phyloP scores from a whole-genome alignment of 768 basidiomycete genomes.

The Rhizopogon salebrosus region DNA sequence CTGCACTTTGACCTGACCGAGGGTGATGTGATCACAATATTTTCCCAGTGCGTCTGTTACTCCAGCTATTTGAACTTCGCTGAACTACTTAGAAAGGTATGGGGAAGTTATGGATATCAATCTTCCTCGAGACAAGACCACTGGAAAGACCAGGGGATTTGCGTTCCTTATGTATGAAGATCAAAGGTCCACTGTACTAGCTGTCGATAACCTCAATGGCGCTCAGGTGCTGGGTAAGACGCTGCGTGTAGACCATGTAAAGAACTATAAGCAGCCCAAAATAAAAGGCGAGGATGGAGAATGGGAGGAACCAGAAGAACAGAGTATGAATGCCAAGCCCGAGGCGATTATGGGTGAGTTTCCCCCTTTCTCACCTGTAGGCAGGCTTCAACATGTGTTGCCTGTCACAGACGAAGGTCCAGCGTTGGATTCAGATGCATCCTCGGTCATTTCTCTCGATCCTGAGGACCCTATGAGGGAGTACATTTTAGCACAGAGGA shows the following conservation, averaged over 20 bases:
- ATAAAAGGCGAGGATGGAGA: conserved; percentile 78
- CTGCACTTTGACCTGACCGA: conserved; percentile 87
- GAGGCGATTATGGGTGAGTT: conserved; percentile 56
- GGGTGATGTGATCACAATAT: conserved; percentile 95
- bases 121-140: conserved; percentile 89
- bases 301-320: conserved; percentile 78
- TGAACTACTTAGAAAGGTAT: conserved; percentile 49
- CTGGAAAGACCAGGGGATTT: conserved; percentile 88
- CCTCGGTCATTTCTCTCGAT: conserved; percentile 68
- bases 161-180: conserved; percentile 99
- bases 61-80: neutral
- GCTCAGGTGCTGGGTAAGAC: conserved; percentile 82
- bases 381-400: neutral
- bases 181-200: conserved; percentile 91
- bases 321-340: conserved; percentile 85
- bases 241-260: conserved; percentile 88
- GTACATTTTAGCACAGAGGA: conserved; percentile 73
- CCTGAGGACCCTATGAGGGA: conserved; percentile 98
- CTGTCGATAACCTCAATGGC: conserved; percentile 98
- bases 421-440: conserved; percentile 62
- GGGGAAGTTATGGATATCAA: conserved; percentile 97
- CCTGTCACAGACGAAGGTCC: conserved; percentile 41
- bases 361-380: neutral
- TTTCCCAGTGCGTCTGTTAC: conserved; percentile 78
- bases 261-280: conserved; percentile 87